Percentiles rank a stretch among this genome's conserved stretches.
These are phyloP conservation scores for Podaxis carcinomalis DNA, from an alignment of 768 basidiomycete species.

Conservation along the genomic window DNA sequence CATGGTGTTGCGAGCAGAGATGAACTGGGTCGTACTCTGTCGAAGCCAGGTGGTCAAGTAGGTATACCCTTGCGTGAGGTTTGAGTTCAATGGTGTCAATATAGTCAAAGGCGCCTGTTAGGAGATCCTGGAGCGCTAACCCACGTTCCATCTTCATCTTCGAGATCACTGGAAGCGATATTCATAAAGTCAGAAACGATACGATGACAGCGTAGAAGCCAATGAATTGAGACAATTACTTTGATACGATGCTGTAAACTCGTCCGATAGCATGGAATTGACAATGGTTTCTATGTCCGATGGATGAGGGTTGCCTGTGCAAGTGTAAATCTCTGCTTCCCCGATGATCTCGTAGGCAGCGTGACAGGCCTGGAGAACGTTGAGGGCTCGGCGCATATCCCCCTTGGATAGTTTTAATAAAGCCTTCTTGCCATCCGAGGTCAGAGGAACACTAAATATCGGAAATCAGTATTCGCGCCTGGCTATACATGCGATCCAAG, in stretches of 20 bases:
- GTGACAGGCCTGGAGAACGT: constrained; percentile 96
- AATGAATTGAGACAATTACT: constrained; percentile 38
- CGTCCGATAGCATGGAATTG: constrained; percentile 92
- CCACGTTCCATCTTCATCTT: constrained; percentile 88
- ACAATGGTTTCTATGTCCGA: constrained; percentile 91
- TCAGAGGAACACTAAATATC: constrained; percentile 72
- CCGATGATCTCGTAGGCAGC: constrained; percentile 89
- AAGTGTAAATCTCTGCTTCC: constrained; percentile 92
- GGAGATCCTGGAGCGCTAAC: constrained; percentile 90
- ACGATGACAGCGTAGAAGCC: background rate
- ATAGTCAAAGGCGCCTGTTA: constrained; percentile 89
- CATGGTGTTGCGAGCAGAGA: background rate
- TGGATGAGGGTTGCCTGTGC: constrained; percentile 96
- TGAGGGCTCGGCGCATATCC: constrained; percentile 96
- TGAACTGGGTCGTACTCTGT: constrained; percentile 66
- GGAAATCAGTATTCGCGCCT: background rate
- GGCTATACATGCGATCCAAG: background rate
- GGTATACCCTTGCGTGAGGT: constrained; percentile 80
- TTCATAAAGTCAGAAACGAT: background rate
- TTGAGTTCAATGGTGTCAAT: constrained; percentile 83
- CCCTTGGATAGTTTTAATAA: constrained; percentile 93
- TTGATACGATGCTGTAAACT: constrained; percentile 88
- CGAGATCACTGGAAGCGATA: constrained; percentile 63
- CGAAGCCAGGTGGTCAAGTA: constrained; percentile 92
- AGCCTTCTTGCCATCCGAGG: constrained; percentile 82